Conservation (phyloP, 2,329 filamentous ascomycete species). For the Coniochaeta pulveracea region DNA sequence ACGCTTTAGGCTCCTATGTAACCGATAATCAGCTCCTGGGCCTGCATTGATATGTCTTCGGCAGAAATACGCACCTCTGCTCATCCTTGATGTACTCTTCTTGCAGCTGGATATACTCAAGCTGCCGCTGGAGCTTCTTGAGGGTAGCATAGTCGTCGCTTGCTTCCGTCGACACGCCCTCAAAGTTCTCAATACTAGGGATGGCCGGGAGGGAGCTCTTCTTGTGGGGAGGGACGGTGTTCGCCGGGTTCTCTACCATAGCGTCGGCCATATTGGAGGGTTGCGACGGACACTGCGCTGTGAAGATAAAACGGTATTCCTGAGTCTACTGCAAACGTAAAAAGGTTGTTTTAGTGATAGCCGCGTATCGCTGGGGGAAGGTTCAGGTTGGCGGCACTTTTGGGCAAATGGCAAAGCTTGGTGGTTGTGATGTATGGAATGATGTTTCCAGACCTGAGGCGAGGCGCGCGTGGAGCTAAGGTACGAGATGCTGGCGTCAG, state of each 20-base stretch:
- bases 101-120: slow-evolving; percentile 97
- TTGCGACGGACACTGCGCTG: no score
- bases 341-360: no score
- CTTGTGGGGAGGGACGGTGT: slow-evolving; percentile 65
- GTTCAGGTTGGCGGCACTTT: no score
- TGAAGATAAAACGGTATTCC: no score
- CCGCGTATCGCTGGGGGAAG: no score
- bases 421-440: no score
- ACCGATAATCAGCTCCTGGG: no score
- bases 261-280: slow-evolving; percentile 74
- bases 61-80: slow-evolving; percentile 62
- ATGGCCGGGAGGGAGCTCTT: slow-evolving; percentile 71
- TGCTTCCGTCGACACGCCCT: slow-evolving; percentile 69
- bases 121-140: slow-evolving; percentile 92
- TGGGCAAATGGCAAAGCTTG: no score
- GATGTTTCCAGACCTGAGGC: no score
- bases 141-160: slow-evolving; percentile 90
- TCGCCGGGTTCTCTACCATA: slow-evolving; percentile 70
- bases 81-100: slow-evolving; percentile 99
- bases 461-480: no score
- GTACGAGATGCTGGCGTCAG: slow-evolving; percentile 4
- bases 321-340: no score
- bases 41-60: no score
- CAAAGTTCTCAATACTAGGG: slow-evolving; percentile 81
- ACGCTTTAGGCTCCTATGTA: slow-evolving; percentile 81